A percentile compares a stretch with the other conserved stretches of the same genome.
phyloP scores from a whole-genome alignment of 1,284 basidiomycete species.

The Marasmius fiardii region DNA sequence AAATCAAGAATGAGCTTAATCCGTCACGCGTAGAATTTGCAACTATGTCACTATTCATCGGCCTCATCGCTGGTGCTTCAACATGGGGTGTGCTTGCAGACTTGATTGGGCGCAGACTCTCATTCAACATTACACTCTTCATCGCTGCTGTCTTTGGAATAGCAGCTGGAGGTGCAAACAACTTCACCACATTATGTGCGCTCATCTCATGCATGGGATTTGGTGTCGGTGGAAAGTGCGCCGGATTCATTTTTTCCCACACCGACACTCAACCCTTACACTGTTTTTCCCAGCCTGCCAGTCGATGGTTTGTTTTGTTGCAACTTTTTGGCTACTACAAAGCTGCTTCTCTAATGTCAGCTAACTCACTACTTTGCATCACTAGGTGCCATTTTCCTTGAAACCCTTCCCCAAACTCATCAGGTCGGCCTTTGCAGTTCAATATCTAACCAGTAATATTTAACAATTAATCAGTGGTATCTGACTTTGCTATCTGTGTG shows the following conservation, averaged over 20 bases:
- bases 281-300: too few relatives aligned
- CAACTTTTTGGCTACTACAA: too few relatives aligned
- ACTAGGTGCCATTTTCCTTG: constrained; percentile 50
- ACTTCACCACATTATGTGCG: constrained; percentile 47
- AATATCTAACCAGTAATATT: background rate
- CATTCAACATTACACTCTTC: constrained; percentile 61
- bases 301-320: too few relatives aligned
- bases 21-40: constrained; percentile 43
- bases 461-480: constrained; percentile 46
- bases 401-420: constrained; percentile 49
- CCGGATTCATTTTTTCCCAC: too few relatives aligned
- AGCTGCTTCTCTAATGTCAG: too few relatives aligned
- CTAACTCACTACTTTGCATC: constrained; percentile 1
- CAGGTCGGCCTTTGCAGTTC: constrained; percentile 30
- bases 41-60: constrained; percentile 54
- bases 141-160: constrained; percentile 58
- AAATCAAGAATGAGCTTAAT: constrained; percentile 42
- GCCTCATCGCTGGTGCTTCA: constrained; percentile 55
- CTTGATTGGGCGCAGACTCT: constrained; percentile 47
- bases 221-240: constrained; percentile 56
- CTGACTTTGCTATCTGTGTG: constrained; percentile 63
- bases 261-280: too few relatives aligned
- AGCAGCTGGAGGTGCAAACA: constrained; percentile 50
- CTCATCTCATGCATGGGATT: constrained; percentile 53
- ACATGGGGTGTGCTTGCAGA: constrained; percentile 52